phyloP scores from a whole-genome alignment of 495 filamentous ascomycete genomes.

The Aspergillus indologenus region DNA sequence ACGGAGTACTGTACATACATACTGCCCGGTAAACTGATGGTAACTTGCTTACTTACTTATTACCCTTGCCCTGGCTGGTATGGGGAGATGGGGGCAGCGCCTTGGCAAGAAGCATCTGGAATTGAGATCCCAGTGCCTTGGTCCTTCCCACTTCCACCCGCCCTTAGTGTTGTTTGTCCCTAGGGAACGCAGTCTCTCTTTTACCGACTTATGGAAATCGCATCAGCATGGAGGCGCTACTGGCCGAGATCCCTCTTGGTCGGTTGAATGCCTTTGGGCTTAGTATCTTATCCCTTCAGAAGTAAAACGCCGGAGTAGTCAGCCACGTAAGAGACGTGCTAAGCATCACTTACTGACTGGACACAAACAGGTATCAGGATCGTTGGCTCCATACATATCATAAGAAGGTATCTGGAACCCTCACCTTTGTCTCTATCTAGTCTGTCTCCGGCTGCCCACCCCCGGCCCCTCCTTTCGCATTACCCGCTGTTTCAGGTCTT shows the following conservation, averaged over 20 bases:
- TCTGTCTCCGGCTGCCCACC: too few relatives aligned
- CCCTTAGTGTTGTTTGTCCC: slow-evolving; percentile 13
- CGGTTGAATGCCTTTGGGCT: neutral
- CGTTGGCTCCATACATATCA: slow-evolving; percentile 1
- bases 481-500: slow-evolving; percentile 6
- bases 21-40: too few relatives aligned
- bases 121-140: slow-evolving; percentile 17
- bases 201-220: slow-evolving; percentile 7
- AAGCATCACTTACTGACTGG: neutral
- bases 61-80: too few relatives aligned
- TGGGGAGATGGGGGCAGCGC: neutral
- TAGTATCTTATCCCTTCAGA: neutral
- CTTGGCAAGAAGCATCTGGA: slow-evolving; percentile 7
- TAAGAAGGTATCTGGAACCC: slow-evolving; percentile 4
- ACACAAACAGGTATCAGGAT: slow-evolving; percentile 1
- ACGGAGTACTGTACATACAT: neutral
- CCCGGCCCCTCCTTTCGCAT: slow-evolving; percentile 2
- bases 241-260: neutral
- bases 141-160: slow-evolving; percentile 14
- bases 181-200: slow-evolving; percentile 4
- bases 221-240: neutral
- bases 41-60: too few relatives aligned
- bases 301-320: neutral
- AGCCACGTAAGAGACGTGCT: neutral
- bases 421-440: neutral